A percentile compares a stretch with the other conserved stretches of the same genome.
Evolutionary conservation across 768 basidiomycete genomes (phyloP).

Genomic region (Mycena haematopus): DNA sequence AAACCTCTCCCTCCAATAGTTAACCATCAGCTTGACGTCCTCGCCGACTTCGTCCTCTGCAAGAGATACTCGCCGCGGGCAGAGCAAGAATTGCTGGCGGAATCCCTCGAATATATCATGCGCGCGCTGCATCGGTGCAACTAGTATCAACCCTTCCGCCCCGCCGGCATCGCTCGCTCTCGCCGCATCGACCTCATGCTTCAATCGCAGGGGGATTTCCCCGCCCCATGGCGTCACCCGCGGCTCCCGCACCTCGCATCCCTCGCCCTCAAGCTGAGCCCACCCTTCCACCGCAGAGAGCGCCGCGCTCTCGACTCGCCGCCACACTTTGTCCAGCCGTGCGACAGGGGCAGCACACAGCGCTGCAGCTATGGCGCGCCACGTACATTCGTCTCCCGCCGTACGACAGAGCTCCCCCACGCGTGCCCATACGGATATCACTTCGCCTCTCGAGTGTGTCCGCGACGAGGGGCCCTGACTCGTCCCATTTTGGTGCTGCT

Average conservation of each 20-base stretch:
- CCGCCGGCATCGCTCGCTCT: conserved; percentile 39
- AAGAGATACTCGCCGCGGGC: conserved; percentile 48
- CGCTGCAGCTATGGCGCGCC: conserved; percentile 75
- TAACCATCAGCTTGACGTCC: conserved; percentile 56
- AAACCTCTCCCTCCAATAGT: conserved; percentile 63
- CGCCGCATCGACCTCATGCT: conserved; percentile 54
- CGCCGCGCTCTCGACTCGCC: conserved; percentile 67
- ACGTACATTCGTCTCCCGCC: conserved; percentile 82
- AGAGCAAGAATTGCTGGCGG: conserved; percentile 55
- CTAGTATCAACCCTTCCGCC: conserved; percentile 50
- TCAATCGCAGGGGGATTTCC: conserved; percentile 53
- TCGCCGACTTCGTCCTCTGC: conserved; percentile 48
- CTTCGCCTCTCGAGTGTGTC: conserved; percentile 74
- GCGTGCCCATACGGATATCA: conserved; percentile 74
- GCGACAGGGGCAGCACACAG: conserved; percentile 78
- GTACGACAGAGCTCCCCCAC: conserved; percentile 75
- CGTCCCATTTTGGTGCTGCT: conserved; percentile 31
- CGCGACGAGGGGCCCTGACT: conserved; percentile 43
- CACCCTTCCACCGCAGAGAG: conserved; percentile 68
- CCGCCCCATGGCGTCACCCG: conserved; percentile 75
- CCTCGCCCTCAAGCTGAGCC: conserved; percentile 54
- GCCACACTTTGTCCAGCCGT: conserved; percentile 81
- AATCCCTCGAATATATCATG: conserved; percentile 59
- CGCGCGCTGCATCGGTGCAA: conserved; percentile 48
- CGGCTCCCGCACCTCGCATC: conserved; percentile 49